phyloP scores from a whole-genome alignment of 2,329 filamentous ascomycete species.

The Thelonectria rubi region DNA sequence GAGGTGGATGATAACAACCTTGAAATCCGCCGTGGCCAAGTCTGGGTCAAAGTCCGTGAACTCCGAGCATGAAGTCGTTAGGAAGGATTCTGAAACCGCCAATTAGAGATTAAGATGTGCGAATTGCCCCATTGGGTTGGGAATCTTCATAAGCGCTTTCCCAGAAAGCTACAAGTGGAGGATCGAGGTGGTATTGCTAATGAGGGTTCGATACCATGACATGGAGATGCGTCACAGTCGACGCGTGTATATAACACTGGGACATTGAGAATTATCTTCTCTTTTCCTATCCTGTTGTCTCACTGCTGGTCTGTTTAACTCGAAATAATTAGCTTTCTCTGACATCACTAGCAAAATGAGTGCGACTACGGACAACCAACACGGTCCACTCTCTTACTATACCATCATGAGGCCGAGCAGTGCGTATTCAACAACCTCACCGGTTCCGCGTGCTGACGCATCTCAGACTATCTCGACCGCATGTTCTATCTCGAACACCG shows the following conservation, averaged over 20 bases:
- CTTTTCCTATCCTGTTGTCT: too few species aligned
- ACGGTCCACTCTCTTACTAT: background rate
- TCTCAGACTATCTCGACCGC: conserved; percentile 26
- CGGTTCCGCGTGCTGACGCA: background rate
- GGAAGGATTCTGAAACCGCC: background rate
- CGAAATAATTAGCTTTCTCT: background rate
- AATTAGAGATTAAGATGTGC: conserved; percentile 5
- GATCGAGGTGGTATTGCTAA: background rate
- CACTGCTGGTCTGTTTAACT: background rate
- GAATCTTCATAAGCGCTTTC: background rate
- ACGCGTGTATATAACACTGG: too few species aligned
- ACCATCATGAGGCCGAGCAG: conserved; percentile 22
- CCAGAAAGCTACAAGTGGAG: background rate
- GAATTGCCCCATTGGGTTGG: conserved; percentile 3
- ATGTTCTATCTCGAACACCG: conserved; percentile 34
- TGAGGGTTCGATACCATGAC: too few species aligned
- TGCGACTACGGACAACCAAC: background rate
- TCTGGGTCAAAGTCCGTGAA: too few species aligned
- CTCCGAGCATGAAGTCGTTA: background rate
- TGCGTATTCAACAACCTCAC: background rate
- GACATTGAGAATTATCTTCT: too few species aligned
- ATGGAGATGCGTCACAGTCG: too few species aligned
- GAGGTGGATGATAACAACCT: background rate
- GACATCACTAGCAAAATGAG: background rate
- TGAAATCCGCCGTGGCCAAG: too few species aligned